These are phyloP conservation scores for Syncephalastrum contaminatum DNA, from an alignment of 371 early-diverging fungal species.

Conservation along the genomic window DNA sequence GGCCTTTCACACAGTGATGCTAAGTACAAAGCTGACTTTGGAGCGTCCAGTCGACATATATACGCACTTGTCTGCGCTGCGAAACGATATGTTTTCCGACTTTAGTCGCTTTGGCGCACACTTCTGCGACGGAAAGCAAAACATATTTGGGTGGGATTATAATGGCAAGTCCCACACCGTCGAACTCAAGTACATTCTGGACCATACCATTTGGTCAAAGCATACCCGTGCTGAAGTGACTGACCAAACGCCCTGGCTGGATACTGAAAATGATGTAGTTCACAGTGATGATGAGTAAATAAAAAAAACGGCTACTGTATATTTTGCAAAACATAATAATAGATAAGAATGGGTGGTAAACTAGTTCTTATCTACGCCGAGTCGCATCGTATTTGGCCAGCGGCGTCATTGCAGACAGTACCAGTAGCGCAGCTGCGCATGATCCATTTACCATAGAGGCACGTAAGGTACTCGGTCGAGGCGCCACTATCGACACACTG, in stretches of 20 bases:
- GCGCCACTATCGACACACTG: conserved; percentile 26
- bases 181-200: conserved; percentile 12
- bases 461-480: conserved; percentile 30
- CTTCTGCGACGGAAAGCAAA: conserved; percentile 54
- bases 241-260: conserved; percentile 5
- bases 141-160: conserved; percentile 36
- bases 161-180: not conserved
- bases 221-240: conserved; percentile 4
- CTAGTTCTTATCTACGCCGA: too few species aligned
- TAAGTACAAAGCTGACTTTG: conserved; percentile 58
- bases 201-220: conserved; percentile 6
- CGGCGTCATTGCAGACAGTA: conserved; percentile 25
- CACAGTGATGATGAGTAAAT: too few species aligned
- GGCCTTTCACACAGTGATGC: conserved; percentile 31
- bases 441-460: conserved; percentile 29
- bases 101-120: conserved; percentile 49
- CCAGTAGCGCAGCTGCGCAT: conserved; percentile 25
- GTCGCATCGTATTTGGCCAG: too few species aligned
- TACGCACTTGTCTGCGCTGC: conserved; percentile 49
- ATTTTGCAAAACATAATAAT: too few species aligned
- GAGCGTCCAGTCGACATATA: conserved; percentile 59
- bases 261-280: too few species aligned
- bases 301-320: too few species aligned
- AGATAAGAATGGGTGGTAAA: too few species aligned
- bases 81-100: conserved; percentile 35